phyloP scores from a whole-genome alignment of 1,284 basidiomycete genomes.

The Ustilago shanxiensis region DNA sequence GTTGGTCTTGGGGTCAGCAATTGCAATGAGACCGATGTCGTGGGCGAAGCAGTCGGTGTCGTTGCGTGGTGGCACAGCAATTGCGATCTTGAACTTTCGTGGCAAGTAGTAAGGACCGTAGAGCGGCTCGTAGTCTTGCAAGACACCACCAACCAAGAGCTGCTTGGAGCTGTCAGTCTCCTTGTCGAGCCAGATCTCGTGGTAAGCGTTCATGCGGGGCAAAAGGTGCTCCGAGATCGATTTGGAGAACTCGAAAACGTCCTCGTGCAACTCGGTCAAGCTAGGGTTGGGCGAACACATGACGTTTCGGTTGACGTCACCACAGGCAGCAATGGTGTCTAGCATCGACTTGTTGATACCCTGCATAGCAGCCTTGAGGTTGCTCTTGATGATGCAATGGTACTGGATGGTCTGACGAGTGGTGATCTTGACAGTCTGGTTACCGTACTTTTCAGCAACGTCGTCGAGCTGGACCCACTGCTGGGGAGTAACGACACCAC shows the following conservation, averaged over 20 bases:
- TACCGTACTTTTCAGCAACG: slow-evolving; percentile 94
- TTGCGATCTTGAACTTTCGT: slow-evolving; percentile 96
- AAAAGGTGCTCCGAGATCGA: slow-evolving; percentile 87
- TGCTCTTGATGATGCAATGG: slow-evolving; percentile 96
- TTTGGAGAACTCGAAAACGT: slow-evolving; percentile 89
- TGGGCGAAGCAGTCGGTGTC: slow-evolving; percentile 97
- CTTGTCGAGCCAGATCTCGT: slow-evolving; percentile 96
- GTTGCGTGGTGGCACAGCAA: slow-evolving; percentile 96
- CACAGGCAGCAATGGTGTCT: slow-evolving; percentile 97
- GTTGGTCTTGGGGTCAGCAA: slow-evolving; percentile 76
- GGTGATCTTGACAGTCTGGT: slow-evolving; percentile 95
- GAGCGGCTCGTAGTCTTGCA: slow-evolving; percentile 93
- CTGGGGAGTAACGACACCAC: slow-evolving; percentile 88
- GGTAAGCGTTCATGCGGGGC: slow-evolving; percentile 92
- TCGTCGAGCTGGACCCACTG: slow-evolving; percentile 97
- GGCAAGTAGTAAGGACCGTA: slow-evolving; percentile 98
- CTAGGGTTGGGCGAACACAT: slow-evolving; percentile 92
- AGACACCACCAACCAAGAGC: slow-evolving; percentile 87
- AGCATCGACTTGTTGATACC: slow-evolving; percentile 91
- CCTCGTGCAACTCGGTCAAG: slow-evolving; percentile 83
- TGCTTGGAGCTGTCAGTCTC: slow-evolving; percentile 73
- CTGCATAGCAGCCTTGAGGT: slow-evolving; percentile 95
- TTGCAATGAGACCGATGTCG: slow-evolving; percentile 94
- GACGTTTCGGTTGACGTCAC: slow-evolving; percentile 95
- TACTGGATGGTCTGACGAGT: slow-evolving; percentile 99